These are phyloP conservation scores for Pyrus hybrid DNA, from an alignment of 331 rosid genomes.

Conservation along the genomic window DNA sequence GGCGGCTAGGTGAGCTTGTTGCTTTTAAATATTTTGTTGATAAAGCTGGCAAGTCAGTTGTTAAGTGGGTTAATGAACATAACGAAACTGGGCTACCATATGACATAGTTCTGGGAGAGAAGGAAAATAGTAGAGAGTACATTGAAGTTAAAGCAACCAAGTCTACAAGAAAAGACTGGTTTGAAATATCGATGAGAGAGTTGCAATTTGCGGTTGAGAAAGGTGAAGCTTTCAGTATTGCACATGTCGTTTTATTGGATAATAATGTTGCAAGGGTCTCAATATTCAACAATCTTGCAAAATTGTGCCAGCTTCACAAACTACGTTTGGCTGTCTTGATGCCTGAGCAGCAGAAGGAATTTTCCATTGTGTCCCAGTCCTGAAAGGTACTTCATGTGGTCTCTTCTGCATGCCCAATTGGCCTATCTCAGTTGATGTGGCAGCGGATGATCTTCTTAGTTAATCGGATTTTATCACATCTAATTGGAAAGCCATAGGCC, in stretches of 20 bases:
- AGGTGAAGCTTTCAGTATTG: conserved; percentile 72
- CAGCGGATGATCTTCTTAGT: too few species aligned
- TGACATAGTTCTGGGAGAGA: conserved; percentile 45
- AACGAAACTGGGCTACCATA: conserved; percentile 73
- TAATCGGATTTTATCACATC: not conserved
- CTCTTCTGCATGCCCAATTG: not conserved
- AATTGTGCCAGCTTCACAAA: conserved; percentile 50
- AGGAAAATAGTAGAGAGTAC: conserved; percentile 32
- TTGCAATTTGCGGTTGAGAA: conserved; percentile 78
- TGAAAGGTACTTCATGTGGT: conserved; percentile 7
- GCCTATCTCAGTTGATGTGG: too few species aligned
- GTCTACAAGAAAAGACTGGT: conserved; percentile 80
- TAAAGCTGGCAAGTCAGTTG: conserved; percentile 35
- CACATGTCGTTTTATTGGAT: conserved; percentile 43
- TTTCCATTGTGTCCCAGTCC: conserved; percentile 33
- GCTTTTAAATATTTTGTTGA: conserved; percentile 57
- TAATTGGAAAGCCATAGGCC: not conserved
- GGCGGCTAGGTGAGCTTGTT: conserved; percentile 65
- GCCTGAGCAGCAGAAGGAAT: conserved; percentile 42
- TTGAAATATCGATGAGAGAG: conserved; percentile 56
- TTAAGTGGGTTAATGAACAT: conserved; percentile 70
- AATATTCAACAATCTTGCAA: conserved; percentile 57
- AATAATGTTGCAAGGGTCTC: conserved; percentile 47
- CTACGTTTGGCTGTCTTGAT: conserved; percentile 59
- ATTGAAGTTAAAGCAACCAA: conserved; percentile 86